Evolutionary conservation across 192 early-diverging fungal species (phyloP), one percentile per base, ranked within the genome.

Genomic region (Backusella westeae): DNA sequence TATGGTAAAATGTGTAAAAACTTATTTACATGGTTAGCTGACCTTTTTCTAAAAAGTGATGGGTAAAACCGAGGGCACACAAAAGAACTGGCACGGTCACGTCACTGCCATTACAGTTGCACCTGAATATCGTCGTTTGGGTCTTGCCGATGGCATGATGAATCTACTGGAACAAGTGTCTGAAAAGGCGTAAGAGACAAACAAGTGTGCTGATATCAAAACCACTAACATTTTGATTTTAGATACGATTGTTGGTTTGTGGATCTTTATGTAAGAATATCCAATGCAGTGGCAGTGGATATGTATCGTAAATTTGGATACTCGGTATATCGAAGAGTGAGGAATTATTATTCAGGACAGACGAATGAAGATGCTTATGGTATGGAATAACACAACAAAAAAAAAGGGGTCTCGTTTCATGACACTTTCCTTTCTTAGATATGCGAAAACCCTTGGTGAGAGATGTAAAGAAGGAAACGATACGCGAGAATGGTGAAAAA

Each of bases 31-130:
- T 9, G 21, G 17, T 21, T 44, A 4, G n/a, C 46, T 41, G 15
- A 23, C 36, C 17, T 74, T 74, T 9, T 63, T 14, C 52, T 73
- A 9, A 67, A 46, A 23, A 84, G 92, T 97, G 21, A 97, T 99
- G 94, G 96, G 96, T 38, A 99, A 99, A 78, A 94, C 95, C 14
- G 98, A 99, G 80, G 98, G 97, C 68, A 86, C 82, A 1, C 90
- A 87, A 39, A 90, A 92, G 72, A 88, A 94, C 34, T 98, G 97
- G 97, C 98, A 99, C 79, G 98, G 98, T 6, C 98, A 99, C 78
- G 98, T 99, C 35, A 98, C 98, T 2, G 98, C 98, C 9, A 88
- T 99, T 39, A 98, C 98, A 6, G 98, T 99, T 0, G 94, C 94
- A 0, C 96, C 98, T 19, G 96, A 98, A 79, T 98, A 93, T 78